Conservation (phyloP, 202 grass and related monocot genomes). For the Eragrostis tef region DNA sequence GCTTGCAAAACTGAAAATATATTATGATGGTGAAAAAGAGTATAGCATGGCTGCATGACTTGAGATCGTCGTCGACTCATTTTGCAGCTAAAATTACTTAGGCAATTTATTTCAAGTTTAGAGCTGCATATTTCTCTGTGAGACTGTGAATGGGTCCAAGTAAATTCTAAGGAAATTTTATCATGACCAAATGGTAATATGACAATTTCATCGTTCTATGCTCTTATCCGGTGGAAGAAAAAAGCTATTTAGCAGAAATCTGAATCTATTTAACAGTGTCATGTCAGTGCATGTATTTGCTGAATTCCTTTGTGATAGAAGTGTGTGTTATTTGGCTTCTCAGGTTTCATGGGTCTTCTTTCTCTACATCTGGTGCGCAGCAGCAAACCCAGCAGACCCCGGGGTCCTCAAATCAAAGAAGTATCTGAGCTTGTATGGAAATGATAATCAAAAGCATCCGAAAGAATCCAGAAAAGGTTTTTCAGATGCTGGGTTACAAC, state of each 20-base stretch:
- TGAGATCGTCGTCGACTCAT: neutral
- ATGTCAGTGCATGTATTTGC: constrained; percentile 6
- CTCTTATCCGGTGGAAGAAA: neutral
- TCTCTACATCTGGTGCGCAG: constrained; percentile 94
- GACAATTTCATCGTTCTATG: neutral
- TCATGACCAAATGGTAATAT: neutral
- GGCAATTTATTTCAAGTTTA: neutral
- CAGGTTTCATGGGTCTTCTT: constrained; percentile 91
- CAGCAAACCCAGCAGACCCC: constrained; percentile 80
- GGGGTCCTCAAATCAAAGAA: constrained; percentile 97
- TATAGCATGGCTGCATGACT: neutral
- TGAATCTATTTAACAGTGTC: neutral
- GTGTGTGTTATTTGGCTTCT: constrained; percentile 35
- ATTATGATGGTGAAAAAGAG: neutral
- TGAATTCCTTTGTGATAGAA: constrained; percentile 30
- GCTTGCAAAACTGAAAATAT: constrained; percentile 29
- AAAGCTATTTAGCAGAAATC: constrained; percentile 4
- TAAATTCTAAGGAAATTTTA: constrained; percentile 22
- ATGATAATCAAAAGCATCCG: constrained; percentile 47
- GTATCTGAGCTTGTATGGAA: constrained; percentile 68
- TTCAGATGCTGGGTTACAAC: constrained; percentile 58
- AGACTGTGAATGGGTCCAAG: neutral
- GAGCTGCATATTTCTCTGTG: neutral
- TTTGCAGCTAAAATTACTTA: neutral
- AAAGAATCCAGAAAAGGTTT: constrained; percentile 57